Base-by-base conservation (phyloP, 2,329 filamentous ascomycete species). In the Stachybotrys chartarum region DNA sequence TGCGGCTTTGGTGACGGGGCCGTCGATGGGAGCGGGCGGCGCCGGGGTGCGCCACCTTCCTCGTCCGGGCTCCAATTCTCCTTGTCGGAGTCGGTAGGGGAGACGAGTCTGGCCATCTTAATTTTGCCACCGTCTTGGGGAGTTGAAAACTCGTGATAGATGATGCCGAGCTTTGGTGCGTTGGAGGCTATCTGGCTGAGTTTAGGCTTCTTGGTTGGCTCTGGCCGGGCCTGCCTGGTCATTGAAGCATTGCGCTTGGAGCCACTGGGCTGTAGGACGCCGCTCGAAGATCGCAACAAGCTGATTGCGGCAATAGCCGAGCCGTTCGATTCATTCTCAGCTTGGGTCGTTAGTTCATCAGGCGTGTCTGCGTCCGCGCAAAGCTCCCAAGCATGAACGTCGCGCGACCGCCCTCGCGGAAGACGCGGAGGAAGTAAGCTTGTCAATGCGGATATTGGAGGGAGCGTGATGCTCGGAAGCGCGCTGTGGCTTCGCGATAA, bases 341-440 rank as follows among this genome's bases (percentile, higher is more conserved):
- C 88, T 61, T 90, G 87, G n/a, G 83, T 82, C 24, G 87, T 91
- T 55, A 96, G 75, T 61, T 91, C 88, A 64, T 91, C 90, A 48
- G 88, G 85, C 53, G 82, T 75, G 61, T 94, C 89, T 7, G 86
- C 85, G 66, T 96, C 90, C 64, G 90, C 93, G 74, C 89, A 92
- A 56, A 91, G 91, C 66, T 96, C 90, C 93, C 93, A 97, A 7
- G 88, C 89, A 52, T 91, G 85, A 17, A 91, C 90, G 69, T 97
- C 90, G 54, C 90, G 85, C 56, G 92, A 96, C 55, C 93, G 83
- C 54, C 90, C 90, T 55, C 86, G 84, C 39, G 75, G 74, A 17
- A 86, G 74, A 42, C 77, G 76, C 18, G 80, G 82, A 30, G 81
- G 78, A 14, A 83, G 70, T n/a, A 74, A 70, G 63, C 71, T 74